A percentile compares a stretch with the other conserved stretches of the same genome.
These are phyloP conservation scores for Astragalus membranaceus DNA, from an alignment of 306 rosid genomes.

Conservation along the genomic window DNA sequence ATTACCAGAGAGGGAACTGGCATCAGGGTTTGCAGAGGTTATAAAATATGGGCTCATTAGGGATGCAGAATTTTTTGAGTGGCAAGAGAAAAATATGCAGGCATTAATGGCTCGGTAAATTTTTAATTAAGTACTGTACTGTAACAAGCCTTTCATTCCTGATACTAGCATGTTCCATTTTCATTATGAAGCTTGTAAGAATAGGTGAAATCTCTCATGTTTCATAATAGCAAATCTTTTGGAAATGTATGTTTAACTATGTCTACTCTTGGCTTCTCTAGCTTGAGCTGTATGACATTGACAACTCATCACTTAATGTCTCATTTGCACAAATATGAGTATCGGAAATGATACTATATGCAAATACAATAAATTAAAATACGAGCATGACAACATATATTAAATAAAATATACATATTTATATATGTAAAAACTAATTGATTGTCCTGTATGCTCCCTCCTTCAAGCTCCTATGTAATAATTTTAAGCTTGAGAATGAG, in stretches of 20 bases:
- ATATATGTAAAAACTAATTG: neutral
- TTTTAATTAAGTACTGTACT: neutral
- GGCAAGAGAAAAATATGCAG: constrained; percentile 90
- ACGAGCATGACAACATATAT: neutral
- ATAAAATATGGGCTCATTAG: constrained; percentile 89
- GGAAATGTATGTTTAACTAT: neutral
- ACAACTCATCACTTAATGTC: neutral
- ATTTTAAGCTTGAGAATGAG: neutral
- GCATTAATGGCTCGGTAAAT: constrained; percentile 68
- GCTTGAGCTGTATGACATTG: neutral
- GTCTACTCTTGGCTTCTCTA: neutral
- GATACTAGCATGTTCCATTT: neutral
- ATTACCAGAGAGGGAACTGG: constrained; percentile 81
- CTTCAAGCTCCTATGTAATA: neutral
- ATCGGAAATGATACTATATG: neutral
- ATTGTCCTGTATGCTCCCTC: neutral
- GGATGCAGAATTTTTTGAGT: constrained; percentile 83
- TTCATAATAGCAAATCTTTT: constrained; percentile 4
- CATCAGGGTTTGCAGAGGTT: constrained; percentile 93
- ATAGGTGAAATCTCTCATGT: constrained; percentile 1
- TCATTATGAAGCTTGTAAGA: constrained; percentile 5
- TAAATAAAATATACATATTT: neutral
- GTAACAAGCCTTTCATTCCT: neutral
- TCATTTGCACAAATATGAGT: neutral
- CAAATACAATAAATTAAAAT: neutral